Base-by-base conservation (phyloP, 2,329 filamentous ascomycete species). In the Curvularia lunata region DNA sequence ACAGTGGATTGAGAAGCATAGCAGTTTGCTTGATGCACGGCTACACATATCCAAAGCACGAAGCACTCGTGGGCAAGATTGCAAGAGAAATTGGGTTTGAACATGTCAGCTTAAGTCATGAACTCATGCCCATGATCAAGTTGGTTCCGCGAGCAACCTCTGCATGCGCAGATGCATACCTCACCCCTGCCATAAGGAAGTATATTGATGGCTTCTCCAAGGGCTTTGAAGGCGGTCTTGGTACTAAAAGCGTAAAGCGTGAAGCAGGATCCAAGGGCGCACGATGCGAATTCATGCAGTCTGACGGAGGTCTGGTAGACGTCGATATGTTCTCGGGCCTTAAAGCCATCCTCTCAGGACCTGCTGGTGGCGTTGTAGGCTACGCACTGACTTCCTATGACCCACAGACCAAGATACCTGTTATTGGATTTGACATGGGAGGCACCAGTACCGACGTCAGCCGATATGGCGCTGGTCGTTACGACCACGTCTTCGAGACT, bases 391-490 rank as follows among this genome's bases (percentile, higher is more conserved):
- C 94, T 0, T 95, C 90, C 1, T 97, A 95, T 74, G 93, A 97
- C 64, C 84, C 89, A 0, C 82, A 89, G 49, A 95, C 91, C 4
- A 91, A 88, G 71, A 91, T 86, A 0, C 92, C 92, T 0, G 90
- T 97, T 4, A 97, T 97, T 68, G 93, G 93, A 0, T 97, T 97
- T 70, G 93, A 97, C 67, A 97, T 97, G 93, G 92, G 92, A 37
- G 93, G 93, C 10, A 97, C 93, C 0, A 93, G 89, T 56, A 97
- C 93, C 0, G 93, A 97, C 75, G 91, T 97, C 9, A 96, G 91
- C 32, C 84, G 93, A 48, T 97, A 94, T 68, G 91, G 90, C 5
- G 87, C 89, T 52, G 93, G 93, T 16, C 84, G 91, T 53, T 94
- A 96, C 69, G 93, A 97, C 68, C 93, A 97, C 69, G 92, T 96